Percentiles rank a stretch among this genome's conserved stretches.
Evolutionary conservation across 768 basidiomycete species (phyloP).

Genomic region (Mycena indigotica): DNA sequence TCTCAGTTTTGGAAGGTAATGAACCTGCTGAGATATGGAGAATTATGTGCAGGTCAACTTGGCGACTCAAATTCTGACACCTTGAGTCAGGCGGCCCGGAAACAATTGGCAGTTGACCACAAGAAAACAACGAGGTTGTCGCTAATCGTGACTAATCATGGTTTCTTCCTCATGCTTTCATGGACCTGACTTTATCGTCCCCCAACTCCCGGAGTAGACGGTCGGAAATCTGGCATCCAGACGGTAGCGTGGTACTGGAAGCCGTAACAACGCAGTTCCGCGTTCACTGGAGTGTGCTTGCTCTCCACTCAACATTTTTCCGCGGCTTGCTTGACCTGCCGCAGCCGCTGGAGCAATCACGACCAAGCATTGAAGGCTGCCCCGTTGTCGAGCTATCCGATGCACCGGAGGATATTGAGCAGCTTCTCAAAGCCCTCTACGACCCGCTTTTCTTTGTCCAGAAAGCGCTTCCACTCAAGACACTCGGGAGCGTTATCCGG

Average conservation of each 20-base stretch:
- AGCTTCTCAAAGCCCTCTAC: slow-evolving; percentile 19
- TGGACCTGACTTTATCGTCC: no score
- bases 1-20: no score
- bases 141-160: no score
- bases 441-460: slow-evolving; percentile 13
- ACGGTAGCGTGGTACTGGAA: slow-evolving; percentile 26
- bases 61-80: no score
- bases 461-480: background rate
- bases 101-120: no score
- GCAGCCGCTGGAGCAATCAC: slow-evolving; percentile 12
- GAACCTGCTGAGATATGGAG: no score
- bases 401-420: slow-evolving; percentile 12
- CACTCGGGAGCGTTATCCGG: background rate
- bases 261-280: slow-evolving; percentile 23
- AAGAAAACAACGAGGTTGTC: no score
- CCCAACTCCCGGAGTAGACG: no score
- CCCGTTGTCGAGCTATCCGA: slow-evolving; percentile 21
- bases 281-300: slow-evolving; percentile 25
- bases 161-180: no score
- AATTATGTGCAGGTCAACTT: no score
- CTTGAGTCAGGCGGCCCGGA: no score
- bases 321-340: slow-evolving; percentile 12
- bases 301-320: slow-evolving; percentile 23
- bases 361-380: slow-evolving; percentile 19
- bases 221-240: slow-evolving; percentile 23